Base-by-base conservation (phyloP, 352 stramenopile species). In the Thraustochytrium sp. region DNA sequence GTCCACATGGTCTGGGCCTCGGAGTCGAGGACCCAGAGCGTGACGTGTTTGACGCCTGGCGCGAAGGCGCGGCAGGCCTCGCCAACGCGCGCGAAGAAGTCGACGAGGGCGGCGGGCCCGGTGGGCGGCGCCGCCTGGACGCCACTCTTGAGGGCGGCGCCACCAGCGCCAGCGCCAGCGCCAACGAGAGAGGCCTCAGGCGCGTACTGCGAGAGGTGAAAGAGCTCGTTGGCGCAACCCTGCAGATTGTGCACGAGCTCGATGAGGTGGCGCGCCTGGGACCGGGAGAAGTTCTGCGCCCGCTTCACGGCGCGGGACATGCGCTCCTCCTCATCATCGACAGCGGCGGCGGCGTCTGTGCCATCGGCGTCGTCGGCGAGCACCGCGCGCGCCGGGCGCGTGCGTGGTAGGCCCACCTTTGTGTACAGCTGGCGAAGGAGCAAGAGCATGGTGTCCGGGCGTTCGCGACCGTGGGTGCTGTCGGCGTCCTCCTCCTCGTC, bases 21-120 rank as follows among this genome's bases (percentile, higher is more conserved):
- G 44, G n/a, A 3, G 68, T 80, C 68, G 9, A 80, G 8, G 9
- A 80, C 36, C 68, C 68, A 80, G 23, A 80, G 26, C 23, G 68
- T 80, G n/a, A 51, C 38, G 68, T 80, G 68, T 2, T 77, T 77
- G 18, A 61, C 2, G 26, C 65, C 65, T 16, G 65, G 42, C 4
- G 31, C 65, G 26, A 77, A 13, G 16, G n/a, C 13, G 9, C 34
- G 38, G 48, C 42, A 55, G 9, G 48, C 65, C 26, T 55, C 42
- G 18, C 23, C 31, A 26, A 77, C 37, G 40, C 64, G 26, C 46
- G 26, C 2, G 42, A 77, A 77, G 34, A 77, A 21, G 34, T 62
- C 65, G 42, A 62, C 64, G 2, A 68, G 26, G 49, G 18, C 65
- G 16, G 65, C 42, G 29, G 23, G 26, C 38, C 2, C 48, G 11